These are phyloP conservation scores for Eucalyptus tenuipes DNA, from an alignment of 345 rosid species.

Conservation along the genomic window DNA sequence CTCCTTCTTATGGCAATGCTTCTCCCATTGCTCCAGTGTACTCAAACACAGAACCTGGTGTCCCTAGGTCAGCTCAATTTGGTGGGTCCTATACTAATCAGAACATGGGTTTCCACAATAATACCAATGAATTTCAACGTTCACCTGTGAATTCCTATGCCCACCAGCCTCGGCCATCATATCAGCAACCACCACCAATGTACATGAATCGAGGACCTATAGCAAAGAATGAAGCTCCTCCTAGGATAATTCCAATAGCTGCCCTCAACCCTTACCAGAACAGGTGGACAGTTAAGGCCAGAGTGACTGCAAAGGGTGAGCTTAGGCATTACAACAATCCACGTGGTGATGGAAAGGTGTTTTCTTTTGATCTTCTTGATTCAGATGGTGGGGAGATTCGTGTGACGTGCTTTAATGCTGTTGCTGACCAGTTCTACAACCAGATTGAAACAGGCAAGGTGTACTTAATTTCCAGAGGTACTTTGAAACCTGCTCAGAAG, in stretches of 20 bases:
- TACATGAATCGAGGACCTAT: conserved; percentile 63
- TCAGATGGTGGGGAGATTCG: conserved; percentile 87
- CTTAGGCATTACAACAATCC: conserved; percentile 59
- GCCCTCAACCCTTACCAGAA: conserved; percentile 87
- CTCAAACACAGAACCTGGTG: conserved; percentile 20
- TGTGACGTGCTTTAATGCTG: conserved; percentile 85
- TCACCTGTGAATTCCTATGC: conserved; percentile 14
- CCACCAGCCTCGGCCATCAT: conserved; percentile 17
- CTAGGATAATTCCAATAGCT: conserved; percentile 63
- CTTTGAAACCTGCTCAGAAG: conserved; percentile 71
- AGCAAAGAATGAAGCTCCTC: conserved; percentile 56
- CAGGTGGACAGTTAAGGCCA: conserved; percentile 88
- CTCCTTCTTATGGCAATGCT: neutral
- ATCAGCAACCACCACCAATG: conserved; percentile 51
- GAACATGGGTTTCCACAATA: conserved; percentile 14
- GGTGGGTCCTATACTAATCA: conserved; percentile 17
- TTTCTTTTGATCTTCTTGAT: conserved; percentile 88
- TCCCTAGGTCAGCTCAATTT: conserved; percentile 16
- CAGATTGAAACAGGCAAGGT: conserved; percentile 70
- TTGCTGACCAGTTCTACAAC: conserved; percentile 69
- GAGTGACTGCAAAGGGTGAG: conserved; percentile 74
- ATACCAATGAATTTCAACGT: conserved; percentile 26
- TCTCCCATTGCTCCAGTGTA: neutral
- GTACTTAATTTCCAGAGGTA: conserved; percentile 76
- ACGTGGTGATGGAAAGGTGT: conserved; percentile 87